phyloP scores from a whole-genome alignment of 441 rosid genomes.

The Mallotus japonicus region DNA sequence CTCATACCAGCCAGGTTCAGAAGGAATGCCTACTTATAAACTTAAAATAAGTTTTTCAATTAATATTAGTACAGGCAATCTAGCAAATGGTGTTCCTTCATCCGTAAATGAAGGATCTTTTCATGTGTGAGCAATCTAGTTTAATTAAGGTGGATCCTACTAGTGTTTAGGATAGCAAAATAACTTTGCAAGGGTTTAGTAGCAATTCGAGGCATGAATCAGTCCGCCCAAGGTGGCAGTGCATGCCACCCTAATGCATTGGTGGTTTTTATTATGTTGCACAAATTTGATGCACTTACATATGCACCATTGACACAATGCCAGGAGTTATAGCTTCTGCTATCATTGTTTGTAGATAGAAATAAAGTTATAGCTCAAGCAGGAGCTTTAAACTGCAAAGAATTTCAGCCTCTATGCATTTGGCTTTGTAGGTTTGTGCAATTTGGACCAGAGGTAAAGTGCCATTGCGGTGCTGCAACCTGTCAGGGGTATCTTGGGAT shows the following conservation, averaged over 20 bases:
- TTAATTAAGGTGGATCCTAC: too few species aligned
- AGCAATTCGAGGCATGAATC: not conserved
- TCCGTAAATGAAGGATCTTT: not conserved
- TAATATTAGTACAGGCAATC: not conserved
- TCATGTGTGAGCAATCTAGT: too few species aligned
- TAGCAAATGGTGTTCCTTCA: not conserved
- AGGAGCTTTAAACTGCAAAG: not conserved
- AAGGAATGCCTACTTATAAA: not conserved
- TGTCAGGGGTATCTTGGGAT: conserved; percentile 85
- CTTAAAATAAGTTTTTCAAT: not conserved
- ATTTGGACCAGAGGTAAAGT: conserved; percentile 87
- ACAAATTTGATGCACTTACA: not conserved
- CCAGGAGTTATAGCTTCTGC: not conserved
- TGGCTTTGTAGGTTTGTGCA: conserved; percentile 68
- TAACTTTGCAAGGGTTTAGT: not conserved
- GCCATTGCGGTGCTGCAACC: conserved; percentile 67
- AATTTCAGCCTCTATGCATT: not conserved
- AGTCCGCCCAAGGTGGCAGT: not conserved
- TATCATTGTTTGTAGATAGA: not conserved
- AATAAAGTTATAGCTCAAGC: not conserved
- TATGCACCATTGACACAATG: not conserved
- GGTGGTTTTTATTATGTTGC: not conserved
- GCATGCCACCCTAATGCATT: not conserved
- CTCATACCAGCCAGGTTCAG: not conserved
- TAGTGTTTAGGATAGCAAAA: not conserved